Evolutionary conservation across 2,329 filamentous ascomycete species (phyloP).

Genomic region (Aureobasidium sp.): DNA sequence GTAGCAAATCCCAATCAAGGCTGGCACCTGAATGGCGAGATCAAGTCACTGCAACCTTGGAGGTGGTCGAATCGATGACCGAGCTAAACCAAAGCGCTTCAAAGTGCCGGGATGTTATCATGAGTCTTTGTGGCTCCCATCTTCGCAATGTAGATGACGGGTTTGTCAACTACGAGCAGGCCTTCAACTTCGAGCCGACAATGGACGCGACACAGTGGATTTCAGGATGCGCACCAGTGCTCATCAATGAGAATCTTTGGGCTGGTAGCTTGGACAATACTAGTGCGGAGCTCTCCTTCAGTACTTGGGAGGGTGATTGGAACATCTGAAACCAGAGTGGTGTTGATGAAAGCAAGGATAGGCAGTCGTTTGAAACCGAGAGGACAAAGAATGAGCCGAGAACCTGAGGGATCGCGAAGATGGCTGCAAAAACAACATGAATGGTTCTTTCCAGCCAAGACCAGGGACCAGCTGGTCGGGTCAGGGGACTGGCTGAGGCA

Average conservation of each 20-base stretch:
- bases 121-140: conserved; percentile 33
- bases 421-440: neutral
- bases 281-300: conserved; percentile 10
- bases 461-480: neutral
- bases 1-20: conserved; percentile 35
- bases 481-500: neutral
- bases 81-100: conserved; percentile 36
- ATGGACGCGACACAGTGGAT: conserved; percentile 14
- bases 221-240: neutral
- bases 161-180: neutral
- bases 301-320: conserved; percentile 12
- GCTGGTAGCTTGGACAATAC: conserved; percentile 15
- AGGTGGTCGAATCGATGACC: conserved; percentile 33
- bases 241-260: conserved; percentile 15
- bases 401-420: neutral
- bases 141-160: neutral
- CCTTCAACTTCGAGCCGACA: conserved; percentile 7
- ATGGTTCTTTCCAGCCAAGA: neutral
- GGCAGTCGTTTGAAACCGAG: neutral
- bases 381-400: neutral
- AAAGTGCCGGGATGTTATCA: conserved; percentile 38
- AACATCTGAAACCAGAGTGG: neutral
- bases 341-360: neutral
- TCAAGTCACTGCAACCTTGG: conserved; percentile 35
- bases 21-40: conserved; percentile 35